Evolutionary conservation across 108 stramenopile species (phyloP), one percentile per base, ranked within the genome.

Genomic region (Nannochloropsis granulata): DNA sequence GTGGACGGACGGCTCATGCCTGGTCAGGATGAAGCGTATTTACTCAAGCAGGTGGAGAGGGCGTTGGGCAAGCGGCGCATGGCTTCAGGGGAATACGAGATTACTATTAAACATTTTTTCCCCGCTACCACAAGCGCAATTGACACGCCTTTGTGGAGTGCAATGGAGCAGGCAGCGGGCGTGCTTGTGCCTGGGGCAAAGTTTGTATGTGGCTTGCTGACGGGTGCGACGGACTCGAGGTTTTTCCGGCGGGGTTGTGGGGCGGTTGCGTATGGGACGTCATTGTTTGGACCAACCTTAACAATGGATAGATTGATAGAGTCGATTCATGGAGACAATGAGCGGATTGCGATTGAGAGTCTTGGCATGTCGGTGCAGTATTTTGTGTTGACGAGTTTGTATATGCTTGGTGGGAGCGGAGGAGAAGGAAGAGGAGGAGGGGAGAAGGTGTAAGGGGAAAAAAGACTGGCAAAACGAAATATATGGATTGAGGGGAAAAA

Each of bases 291-390:
- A 0, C 86, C 86, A 43, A 81, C 79, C 11, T 5, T 84, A 13
- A 82, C 80, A 3, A 81, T 87, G 24, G 86, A 83, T n/a, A 82
- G 83, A 10, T 45, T 86, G 45, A 83, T 83, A 13, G 46, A 71
- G 80, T 79, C 79, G 11, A 83, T 87, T 43, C 86, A 87, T 14
- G 86, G 86, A 10, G 21, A 80, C 21, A 87, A 87, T 79, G 86
- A 87, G 42, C 83, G 86, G 44, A 71, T 87, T 7, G 44, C 78
- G 5, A n/a, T 87, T 83, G 24, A 80, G 12, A 83, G 83, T 9
- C 56, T 87, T 13, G 83, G 86, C 79, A 87, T 83, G 24, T 80
- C 83, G 79, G 80, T 87, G 10, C 86, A 87, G 83, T 87, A 83
- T 80, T 87, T 83, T 43, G 45, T 83, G 12, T 45, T 87, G 79